These are phyloP conservation scores for Agastache rugosa DNA, from an alignment of 257 asterid genomes.

Conservation along the genomic window DNA sequence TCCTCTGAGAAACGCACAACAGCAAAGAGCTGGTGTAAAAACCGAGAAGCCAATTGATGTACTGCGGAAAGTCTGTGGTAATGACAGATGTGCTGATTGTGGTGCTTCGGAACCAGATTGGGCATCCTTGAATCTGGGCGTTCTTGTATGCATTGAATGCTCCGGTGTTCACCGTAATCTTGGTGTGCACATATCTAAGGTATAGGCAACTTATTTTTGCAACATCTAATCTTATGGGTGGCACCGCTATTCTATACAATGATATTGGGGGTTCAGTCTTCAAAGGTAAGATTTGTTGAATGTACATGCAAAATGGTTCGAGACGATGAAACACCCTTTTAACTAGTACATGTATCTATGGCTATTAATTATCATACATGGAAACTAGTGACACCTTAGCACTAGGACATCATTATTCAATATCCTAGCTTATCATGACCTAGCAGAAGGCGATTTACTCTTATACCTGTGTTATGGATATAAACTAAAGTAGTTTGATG, in stretches of 20 bases:
- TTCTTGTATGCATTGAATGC: conserved; percentile 98
- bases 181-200: conserved; percentile 99
- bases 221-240: neutral
- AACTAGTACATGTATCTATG: neutral
- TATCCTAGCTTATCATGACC: neutral
- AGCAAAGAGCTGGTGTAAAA: conserved; percentile 63
- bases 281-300: neutral
- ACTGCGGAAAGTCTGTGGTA: conserved; percentile 82
- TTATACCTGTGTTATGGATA: neutral
- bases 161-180: conserved; percentile 99
- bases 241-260: neutral
- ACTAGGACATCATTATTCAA: neutral
- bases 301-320: neutral
- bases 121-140: conserved; percentile 97
- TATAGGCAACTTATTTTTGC: conserved; percentile 35
- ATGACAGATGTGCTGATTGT: conserved; percentile 95
- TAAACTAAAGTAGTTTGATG: neutral
- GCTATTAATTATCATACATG: neutral
- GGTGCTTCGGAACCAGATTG: conserved; percentile 98
- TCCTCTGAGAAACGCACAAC: conserved; percentile 71
- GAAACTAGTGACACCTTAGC: conserved; percentile 17
- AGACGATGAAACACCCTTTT: conserved; percentile 1
- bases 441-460: neutral
- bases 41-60: conserved; percentile 88
- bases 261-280: neutral